These are phyloP conservation scores for Hypoxylon sp. DNA, from an alignment of 2,329 filamentous ascomycete genomes.

Conservation along the genomic window DNA sequence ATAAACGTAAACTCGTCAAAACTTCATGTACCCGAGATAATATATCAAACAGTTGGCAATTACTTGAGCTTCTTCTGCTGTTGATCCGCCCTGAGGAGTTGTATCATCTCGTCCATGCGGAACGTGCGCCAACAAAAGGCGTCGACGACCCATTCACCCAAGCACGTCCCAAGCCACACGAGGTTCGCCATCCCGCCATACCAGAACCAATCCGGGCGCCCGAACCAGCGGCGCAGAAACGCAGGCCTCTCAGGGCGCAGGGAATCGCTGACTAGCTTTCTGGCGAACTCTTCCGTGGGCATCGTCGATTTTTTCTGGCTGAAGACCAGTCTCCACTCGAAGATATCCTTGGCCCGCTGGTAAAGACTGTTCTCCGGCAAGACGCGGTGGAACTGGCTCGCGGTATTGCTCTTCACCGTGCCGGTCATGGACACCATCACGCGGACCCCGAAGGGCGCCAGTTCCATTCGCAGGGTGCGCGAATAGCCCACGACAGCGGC, in stretches of 20 bases:
- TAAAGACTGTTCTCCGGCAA: slow-evolving; percentile 64
- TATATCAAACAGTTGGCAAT: not conserved
- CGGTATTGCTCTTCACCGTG: slow-evolving; percentile 65
- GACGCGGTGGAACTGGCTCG: slow-evolving; percentile 55
- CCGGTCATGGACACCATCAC: slow-evolving; percentile 70
- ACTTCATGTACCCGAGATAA: no score
- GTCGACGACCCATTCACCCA: slow-evolving; percentile 58
- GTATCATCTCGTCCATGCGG: slow-evolving; percentile 51
- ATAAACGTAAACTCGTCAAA: no score
- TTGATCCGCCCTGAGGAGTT: slow-evolving; percentile 45
- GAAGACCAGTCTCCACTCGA: slow-evolving; percentile 60
- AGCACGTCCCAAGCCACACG: slow-evolving; percentile 49
- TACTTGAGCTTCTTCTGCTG: slow-evolving; percentile 33
- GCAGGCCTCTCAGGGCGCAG: slow-evolving; percentile 53
- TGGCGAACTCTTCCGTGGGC: slow-evolving; percentile 59
- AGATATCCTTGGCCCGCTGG: slow-evolving; percentile 59
- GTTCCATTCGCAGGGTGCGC: slow-evolving; percentile 65
- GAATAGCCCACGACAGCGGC: slow-evolving; percentile 66
- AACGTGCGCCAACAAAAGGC: slow-evolving; percentile 53
- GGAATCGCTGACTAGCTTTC: slow-evolving; percentile 58
- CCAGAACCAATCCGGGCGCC: slow-evolving; percentile 60
- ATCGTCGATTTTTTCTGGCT: slow-evolving; percentile 63
- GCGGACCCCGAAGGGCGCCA: slow-evolving; percentile 66
- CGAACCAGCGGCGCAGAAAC: slow-evolving; percentile 54
- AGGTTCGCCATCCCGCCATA: slow-evolving; percentile 52